Percentiles rank a stretch among this genome's conserved stretches.
Conservation (phyloP, 768 basidiomycete genomes). For the Lactifluus subvellereus region DNA sequence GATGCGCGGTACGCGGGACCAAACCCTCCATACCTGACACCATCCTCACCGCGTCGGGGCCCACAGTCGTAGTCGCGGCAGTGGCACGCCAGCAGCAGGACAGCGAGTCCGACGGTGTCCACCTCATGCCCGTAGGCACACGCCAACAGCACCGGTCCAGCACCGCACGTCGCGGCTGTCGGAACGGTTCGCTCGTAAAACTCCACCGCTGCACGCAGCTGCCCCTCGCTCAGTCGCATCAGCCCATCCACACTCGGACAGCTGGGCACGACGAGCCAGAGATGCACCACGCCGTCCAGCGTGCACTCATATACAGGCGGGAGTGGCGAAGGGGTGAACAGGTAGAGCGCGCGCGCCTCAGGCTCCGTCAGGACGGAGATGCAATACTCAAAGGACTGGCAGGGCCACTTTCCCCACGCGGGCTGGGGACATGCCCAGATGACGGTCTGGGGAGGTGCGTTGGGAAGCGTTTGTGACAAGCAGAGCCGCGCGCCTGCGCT, state of each 20-base stretch:
- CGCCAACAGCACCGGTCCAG: neutral
- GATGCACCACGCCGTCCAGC: neutral
- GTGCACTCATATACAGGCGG: conserved; percentile 6
- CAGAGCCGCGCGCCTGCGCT: neutral
- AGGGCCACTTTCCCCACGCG: conserved; percentile 13
- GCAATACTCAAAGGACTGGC: conserved; percentile 6
- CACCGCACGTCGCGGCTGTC: neutral
- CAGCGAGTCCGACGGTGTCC: conserved; percentile 9
- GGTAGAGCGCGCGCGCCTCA: neutral
- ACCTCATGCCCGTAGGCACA: conserved; percentile 10
- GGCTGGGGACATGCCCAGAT: conserved; percentile 2
- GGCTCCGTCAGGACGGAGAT: conserved; percentile 11
- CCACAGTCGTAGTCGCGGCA: neutral
- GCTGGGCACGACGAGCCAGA: conserved; percentile 14
- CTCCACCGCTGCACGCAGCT: conserved; percentile 1
- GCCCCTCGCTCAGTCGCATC: conserved; percentile 4
- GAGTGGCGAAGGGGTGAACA: neutral
- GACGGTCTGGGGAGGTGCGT: neutral
- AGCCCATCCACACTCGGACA: neutral
- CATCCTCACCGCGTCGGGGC: neutral
- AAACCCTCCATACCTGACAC: neutral
- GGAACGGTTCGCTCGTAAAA: neutral
- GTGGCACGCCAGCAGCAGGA: neutral
- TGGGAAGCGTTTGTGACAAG: neutral
- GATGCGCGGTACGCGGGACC: neutral